A percentile compares a stretch with the other conserved stretches of the same genome.
Conservation (phyloP, 2,329 filamentous ascomycete species). For the Pseudopyrenochaeta lycopersici region DNA sequence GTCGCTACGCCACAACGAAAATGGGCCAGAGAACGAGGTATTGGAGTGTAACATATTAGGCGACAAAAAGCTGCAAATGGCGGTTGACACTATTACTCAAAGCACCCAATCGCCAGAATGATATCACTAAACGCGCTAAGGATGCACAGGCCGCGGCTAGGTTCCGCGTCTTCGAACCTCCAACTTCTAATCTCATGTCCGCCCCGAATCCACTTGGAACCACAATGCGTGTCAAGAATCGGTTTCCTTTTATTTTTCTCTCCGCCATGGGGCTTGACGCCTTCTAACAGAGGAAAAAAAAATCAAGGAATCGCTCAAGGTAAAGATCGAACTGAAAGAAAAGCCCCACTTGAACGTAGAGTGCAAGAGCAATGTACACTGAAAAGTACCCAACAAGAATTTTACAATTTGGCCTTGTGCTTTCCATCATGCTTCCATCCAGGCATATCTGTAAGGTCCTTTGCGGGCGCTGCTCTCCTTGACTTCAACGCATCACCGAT, state of each 20-base stretch:
- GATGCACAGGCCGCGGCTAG: slow-evolving; percentile 15
- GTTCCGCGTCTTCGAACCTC: slow-evolving; percentile 9
- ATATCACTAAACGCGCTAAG: slow-evolving; percentile 34
- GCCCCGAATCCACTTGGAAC: too few relatives aligned
- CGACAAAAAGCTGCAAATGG: not conserved
- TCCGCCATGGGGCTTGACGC: too few relatives aligned
- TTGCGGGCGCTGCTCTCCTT: slow-evolving; percentile 51
- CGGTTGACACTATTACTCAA: slow-evolving; percentile 8
- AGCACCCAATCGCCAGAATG: slow-evolving; percentile 19
- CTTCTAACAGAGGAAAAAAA: too few relatives aligned
- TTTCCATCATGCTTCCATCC: slow-evolving; percentile 50
- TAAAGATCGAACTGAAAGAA: too few relatives aligned
- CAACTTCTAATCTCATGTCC: too few relatives aligned
- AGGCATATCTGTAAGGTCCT: slow-evolving; percentile 57
- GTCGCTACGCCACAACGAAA: not conserved
- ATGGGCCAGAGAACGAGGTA: not conserved
- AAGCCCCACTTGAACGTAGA: too few relatives aligned
- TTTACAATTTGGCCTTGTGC: slow-evolving; percentile 14
- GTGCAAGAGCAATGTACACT: not conserved
- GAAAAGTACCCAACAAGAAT: not conserved
- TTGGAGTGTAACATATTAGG: not conserved
- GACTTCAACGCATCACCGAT: slow-evolving; percentile 55
- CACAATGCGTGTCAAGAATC: too few relatives aligned
- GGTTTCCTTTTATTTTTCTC: too few relatives aligned
- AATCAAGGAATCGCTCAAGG: too few relatives aligned